These are phyloP conservation scores for Themeda triandra DNA, from an alignment of 176 grass and related monocot genomes.

Conservation along the genomic window DNA sequence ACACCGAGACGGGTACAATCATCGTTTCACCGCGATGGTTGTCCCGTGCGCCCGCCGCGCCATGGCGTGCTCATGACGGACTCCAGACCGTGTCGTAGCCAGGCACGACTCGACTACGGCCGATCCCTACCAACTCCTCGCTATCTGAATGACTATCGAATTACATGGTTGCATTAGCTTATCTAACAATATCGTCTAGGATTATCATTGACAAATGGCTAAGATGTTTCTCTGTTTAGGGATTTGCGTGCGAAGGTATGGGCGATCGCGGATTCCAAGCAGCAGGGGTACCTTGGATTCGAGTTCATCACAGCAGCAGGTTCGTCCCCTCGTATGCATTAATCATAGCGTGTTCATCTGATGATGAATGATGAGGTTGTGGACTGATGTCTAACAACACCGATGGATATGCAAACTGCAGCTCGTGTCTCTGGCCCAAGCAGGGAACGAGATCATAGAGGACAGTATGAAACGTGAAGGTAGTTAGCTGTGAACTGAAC, in stretches of 20 bases:
- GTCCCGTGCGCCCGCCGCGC: too few species aligned
- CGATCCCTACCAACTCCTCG: too few species aligned
- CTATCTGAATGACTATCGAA: too few species aligned
- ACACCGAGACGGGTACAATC: too few species aligned
- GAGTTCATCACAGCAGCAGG: constrained; percentile 91
- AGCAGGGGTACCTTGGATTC: constrained; percentile 86
- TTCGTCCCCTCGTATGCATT: not conserved
- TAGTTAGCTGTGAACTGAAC: constrained; percentile 3
- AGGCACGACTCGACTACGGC: too few species aligned
- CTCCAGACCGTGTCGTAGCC: too few species aligned
- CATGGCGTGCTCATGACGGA: too few species aligned
- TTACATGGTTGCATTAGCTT: too few species aligned
- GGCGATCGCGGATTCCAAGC: constrained; percentile 79
- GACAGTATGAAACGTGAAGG: constrained; percentile 66
- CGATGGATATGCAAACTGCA: constrained; percentile 24
- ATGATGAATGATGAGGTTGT: not conserved
- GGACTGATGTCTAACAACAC: not conserved
- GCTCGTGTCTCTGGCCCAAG: constrained; percentile 84
- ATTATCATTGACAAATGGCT: not conserved
- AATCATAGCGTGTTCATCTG: not conserved
- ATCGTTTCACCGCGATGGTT: too few species aligned
- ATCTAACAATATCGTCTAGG: too few species aligned
- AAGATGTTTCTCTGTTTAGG: not conserved
- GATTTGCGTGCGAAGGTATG: constrained; percentile 57
- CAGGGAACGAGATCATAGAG: constrained; percentile 65